Conservation (phyloP, 176 grass and related monocot genomes). For the Carex pumila region DNA sequence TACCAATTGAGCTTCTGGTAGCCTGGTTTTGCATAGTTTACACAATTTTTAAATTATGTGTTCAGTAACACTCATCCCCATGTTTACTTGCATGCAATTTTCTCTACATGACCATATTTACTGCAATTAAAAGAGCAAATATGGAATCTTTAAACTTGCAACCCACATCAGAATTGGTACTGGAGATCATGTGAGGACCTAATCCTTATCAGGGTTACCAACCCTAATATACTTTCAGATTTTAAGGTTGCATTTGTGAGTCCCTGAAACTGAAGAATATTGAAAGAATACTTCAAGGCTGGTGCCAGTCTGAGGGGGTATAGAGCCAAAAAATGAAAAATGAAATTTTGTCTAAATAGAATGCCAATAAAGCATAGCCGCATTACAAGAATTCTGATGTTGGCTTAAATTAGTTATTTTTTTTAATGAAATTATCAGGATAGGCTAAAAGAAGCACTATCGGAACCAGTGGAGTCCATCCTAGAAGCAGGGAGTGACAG, state of each 20-base stretch:
- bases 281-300: not conserved
- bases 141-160: not conserved
- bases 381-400: not conserved
- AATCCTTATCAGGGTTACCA: not conserved
- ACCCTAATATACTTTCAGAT: not conserved
- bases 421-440: slow-evolving; percentile 31
- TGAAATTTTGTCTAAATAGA: not conserved
- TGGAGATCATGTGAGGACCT: not conserved
- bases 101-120: not conserved
- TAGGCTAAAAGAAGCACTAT: slow-evolving; percentile 46
- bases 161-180: not conserved
- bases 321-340: not conserved
- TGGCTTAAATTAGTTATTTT: not conserved
- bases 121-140: not conserved
- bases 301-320: not conserved
- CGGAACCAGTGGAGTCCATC: slow-evolving; percentile 58
- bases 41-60: not conserved
- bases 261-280: not conserved
- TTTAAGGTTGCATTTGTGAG: not conserved
- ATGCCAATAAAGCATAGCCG: not conserved
- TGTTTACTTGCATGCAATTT: not conserved
- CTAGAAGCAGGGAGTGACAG: slow-evolving; percentile 48
- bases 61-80: not conserved
- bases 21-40: not conserved
- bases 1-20: not conserved